Evolutionary conservation across 2,329 filamentous ascomycete genomes (phyloP).

Genomic region (Cladosporium sp.): DNA sequence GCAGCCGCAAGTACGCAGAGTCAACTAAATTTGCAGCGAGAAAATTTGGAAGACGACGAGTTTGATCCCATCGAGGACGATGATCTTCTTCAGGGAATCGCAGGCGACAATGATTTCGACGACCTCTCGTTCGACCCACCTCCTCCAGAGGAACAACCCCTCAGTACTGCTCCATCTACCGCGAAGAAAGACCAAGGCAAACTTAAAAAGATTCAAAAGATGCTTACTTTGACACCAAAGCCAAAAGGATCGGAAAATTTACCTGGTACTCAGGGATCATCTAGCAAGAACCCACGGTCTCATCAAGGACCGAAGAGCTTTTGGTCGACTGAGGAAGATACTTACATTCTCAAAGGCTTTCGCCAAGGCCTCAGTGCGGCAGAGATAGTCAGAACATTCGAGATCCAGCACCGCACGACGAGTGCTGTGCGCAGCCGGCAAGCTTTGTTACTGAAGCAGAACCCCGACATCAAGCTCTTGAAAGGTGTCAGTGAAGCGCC

Average conservation of each 20-base stretch:
- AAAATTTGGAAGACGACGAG: background rate
- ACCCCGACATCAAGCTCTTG: background rate
- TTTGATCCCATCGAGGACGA: slow-evolving; percentile 11
- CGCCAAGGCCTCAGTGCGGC: background rate
- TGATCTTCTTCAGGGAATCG: slow-evolving; percentile 4
- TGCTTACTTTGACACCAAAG: background rate
- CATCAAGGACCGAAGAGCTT: background rate
- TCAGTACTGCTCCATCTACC: background rate
- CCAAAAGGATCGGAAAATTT: background rate
- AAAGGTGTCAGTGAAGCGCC: background rate
- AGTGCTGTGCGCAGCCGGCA: slow-evolving; percentile 5
- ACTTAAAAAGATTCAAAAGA: background rate
- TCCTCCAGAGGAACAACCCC: background rate
- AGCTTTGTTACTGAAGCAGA: background rate
- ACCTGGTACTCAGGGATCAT: background rate
- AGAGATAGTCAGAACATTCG: background rate
- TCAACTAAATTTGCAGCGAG: background rate
- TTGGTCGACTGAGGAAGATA: slow-evolving; percentile 5
- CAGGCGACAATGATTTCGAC: background rate
- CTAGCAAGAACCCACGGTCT: background rate
- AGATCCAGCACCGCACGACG: background rate
- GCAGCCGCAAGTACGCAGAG: background rate
- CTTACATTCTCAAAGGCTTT: background rate
- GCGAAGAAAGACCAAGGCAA: background rate
- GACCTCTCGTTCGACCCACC: background rate